A percentile compares a stretch with the other conserved stretches of the same genome.
These are phyloP conservation scores for Bidens hawaiensis DNA, from an alignment of 140 eudicot genomes.

Conservation along the genomic window DNA sequence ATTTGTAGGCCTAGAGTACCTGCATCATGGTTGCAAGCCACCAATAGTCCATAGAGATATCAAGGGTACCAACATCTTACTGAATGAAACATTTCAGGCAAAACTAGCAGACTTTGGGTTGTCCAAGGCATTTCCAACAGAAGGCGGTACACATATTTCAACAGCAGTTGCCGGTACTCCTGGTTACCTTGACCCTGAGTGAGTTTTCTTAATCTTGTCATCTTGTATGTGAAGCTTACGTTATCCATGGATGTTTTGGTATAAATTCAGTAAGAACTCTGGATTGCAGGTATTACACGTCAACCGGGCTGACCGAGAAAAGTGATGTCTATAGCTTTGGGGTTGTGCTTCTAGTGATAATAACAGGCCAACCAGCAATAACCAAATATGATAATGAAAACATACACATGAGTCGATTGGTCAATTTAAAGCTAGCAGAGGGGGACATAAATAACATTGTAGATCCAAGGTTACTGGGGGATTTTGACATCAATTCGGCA, in stretches of 20 bases:
- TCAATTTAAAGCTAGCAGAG: constrained; percentile 18
- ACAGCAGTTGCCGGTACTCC: constrained; percentile 49
- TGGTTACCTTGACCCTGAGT: constrained; percentile 64
- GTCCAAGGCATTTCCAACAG: constrained; percentile 35
- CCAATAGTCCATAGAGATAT: constrained; percentile 59
- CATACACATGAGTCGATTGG: constrained; percentile 33
- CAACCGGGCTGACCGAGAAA: constrained; percentile 35
- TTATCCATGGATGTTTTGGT: background rate
- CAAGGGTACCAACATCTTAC: constrained; percentile 44
- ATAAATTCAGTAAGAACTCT: background rate
- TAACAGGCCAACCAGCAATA: constrained; percentile 40
- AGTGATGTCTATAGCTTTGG: constrained; percentile 52
- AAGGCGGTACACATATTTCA: constrained; percentile 39
- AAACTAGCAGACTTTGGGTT: constrained; percentile 61
- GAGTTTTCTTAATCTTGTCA: constrained; percentile 13
- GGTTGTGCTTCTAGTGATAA: constrained; percentile 39
- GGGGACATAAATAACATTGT: constrained; percentile 30
- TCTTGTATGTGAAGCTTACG: background rate
- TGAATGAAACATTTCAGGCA: constrained; percentile 40
- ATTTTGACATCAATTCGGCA: constrained; percentile 28
- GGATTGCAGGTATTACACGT: constrained; percentile 24
- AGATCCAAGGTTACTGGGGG: constrained; percentile 29
- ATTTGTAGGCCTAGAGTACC: constrained; percentile 40
- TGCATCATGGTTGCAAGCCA: constrained; percentile 55
- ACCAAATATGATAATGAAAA: constrained; percentile 7